A percentile compares a stretch with the other conserved stretches of the same genome.
These are phyloP conservation scores for Phytophthora multivora DNA, from an alignment of 352 stramenopile species.

Conservation along the genomic window DNA sequence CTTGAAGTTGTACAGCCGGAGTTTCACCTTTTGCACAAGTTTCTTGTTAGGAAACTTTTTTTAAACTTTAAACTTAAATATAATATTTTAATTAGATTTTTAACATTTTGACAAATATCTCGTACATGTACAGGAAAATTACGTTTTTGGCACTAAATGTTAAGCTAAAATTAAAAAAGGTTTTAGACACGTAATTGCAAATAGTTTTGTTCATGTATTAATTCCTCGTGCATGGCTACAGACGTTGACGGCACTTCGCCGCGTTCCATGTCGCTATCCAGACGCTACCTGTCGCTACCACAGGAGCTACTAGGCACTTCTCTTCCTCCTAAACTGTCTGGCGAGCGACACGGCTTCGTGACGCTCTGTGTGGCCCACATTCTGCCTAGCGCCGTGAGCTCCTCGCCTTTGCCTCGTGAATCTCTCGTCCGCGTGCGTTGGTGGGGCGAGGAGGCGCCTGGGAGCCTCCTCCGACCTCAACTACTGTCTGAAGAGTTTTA, in stretches of 20 bases:
- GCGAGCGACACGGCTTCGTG: constrained; percentile 29
- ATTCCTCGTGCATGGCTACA: neutral
- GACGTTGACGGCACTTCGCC: neutral
- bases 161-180: no score
- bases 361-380: constrained; percentile 50
- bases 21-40: no score
- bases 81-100: no score
- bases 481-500: constrained; percentile 10
- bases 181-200: no score
- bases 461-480: constrained; percentile 52
- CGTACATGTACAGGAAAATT: no score
- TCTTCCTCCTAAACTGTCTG: constrained; percentile 49
- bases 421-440: constrained; percentile 60
- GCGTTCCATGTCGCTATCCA: constrained; percentile 32
- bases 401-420: constrained; percentile 29
- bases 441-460: constrained; percentile 56
- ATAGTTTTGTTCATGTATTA: no score
- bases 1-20: no score
- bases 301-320: constrained; percentile 44
- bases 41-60: no score
- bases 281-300: constrained; percentile 31
- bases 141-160: no score
- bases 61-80: no score
- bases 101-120: no score
- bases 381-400: constrained; percentile 38